Evolutionary conservation across 176 grass and related monocot genomes (phyloP), one percentile per base, ranked within the genome.

Genomic region (Hordeum marinum): DNA sequence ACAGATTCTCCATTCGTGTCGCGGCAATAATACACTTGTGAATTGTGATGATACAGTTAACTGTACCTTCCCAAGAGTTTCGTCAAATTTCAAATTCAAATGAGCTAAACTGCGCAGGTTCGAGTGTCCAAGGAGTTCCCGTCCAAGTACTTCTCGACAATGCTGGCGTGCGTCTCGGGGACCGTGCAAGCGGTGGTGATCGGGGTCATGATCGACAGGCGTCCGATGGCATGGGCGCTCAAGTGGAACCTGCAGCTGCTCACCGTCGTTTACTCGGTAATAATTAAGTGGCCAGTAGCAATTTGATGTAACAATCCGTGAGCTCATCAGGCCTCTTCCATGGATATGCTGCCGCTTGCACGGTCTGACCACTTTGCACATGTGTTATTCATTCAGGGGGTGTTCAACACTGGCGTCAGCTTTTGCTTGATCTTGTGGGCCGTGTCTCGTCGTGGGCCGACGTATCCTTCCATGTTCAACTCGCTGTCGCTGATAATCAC

Each of bases 381-480:
- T 50, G 35, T 4, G 36, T 52, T 8, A 55, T 55, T 4, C 45
- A 55, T 55, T 4, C 45, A 90, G 84, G 81, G 91, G 2, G 77
- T 79, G 5, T 63, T 90, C 71, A 90, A 84, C 52, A 93, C 87
- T 21, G 84, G 63, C 10, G 27, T 71, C 54, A 74, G 29, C 32
- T 90, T 93, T 76, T 88, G 85, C 78, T 8, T 93, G 72, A 69
- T 87, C 64, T 67, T 78, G 0, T 93, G 88, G 91, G 88, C 85
- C 0, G 37, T 89, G 5, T 0, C 81, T 0, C 27, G 66, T 0
- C 71, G 88, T 0, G 87, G 91, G 11, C 91, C 91, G 3, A 87
- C 69, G 12, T 93, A 93, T 31, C 91, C 91, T 3, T 72, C 87
- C 17, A 85, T 88, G 64, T 93, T 93, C 81, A 89, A 90, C 67